These are phyloP conservation scores for Musa troglodytarum DNA, from an alignment of 176 grass and related monocot genomes.

Conservation along the genomic window DNA sequence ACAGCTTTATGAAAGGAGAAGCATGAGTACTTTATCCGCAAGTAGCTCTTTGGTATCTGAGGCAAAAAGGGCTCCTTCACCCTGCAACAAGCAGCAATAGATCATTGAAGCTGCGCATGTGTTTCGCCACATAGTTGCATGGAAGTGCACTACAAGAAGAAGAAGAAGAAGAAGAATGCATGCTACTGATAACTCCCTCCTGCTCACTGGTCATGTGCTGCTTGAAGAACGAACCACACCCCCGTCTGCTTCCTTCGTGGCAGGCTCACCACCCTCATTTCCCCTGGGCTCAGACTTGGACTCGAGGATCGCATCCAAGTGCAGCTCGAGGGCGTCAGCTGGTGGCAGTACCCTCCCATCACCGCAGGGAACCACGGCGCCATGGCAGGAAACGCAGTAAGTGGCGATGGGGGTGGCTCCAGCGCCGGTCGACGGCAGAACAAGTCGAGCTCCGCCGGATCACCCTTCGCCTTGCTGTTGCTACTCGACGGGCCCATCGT, in stretches of 20 bases:
- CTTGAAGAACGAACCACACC: constrained; percentile 63
- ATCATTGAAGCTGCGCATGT: not conserved
- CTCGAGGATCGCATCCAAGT: not conserved
- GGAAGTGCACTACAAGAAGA: not conserved
- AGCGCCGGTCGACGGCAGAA: not conserved
- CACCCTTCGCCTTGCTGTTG: not conserved
- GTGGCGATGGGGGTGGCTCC: not conserved
- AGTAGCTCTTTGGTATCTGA: constrained; percentile 82
- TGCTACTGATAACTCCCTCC: not conserved
- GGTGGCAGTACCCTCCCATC: not conserved
- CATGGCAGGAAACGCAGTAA: not conserved
- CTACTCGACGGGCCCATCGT: not conserved
- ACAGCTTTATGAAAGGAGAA: not conserved
- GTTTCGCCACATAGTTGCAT: not conserved
- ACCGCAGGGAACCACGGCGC: not conserved
- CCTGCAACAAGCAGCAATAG: constrained; percentile 44
- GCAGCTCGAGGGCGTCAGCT: not conserved
- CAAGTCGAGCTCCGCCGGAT: not conserved
- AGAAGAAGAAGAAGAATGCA: not conserved
- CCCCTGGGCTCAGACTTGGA: not conserved
- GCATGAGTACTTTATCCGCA: constrained; percentile 85
- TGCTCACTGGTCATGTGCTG: constrained; percentile 72
- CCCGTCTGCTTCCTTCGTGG: constrained; percentile 45
- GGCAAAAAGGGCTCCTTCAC: constrained; percentile 65
- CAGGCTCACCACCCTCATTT: constrained; percentile 47